Base-by-base conservation (phyloP, 805 yeast genomes). In the Teunomyces cretensis region DNA sequence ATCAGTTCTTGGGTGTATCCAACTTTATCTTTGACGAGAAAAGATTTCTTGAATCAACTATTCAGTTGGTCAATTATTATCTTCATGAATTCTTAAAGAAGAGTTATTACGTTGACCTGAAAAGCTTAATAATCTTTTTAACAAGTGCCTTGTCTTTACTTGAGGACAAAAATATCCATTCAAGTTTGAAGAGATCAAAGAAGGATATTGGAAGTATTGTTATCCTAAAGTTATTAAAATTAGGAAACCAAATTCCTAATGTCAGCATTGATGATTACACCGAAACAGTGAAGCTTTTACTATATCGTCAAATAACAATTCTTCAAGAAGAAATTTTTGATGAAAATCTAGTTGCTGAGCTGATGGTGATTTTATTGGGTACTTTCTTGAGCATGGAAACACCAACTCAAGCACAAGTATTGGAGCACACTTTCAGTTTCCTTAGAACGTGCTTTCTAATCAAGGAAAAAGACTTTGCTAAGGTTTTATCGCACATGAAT, bases 1-100 rank as follows among this genome's bases (percentile, higher is more conserved):
- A 61, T 47, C 63, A 64, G 39, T 67, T 69, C 43, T 49, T 69
- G 4, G 48, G 45, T 24, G 63, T 61, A 4, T 57, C 72, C 9
- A 65, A 64, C 31, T 67, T 65, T 48, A 65, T 70, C 13, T 68
- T 58, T 51, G 60, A 68, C 35, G 72, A 70, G 42, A 54, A 55
- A 30, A 63, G 58, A 5, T 62, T 64, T 33, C 43, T 66, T 14
- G 52, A 56, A 27, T 52, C 59, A n/a, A 52, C 65, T 9, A 52
- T 57, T 9, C 58, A 58, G 26, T 48, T 70, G 30, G 48, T 65
- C 7, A 46, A 47, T 37, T 57, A 54, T 33, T 72, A 68, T 42
- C 45, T 61, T 40, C 37, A 47, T 2, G 70, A 67, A 15, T 69
- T 66, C 42, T 32, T 70, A 3, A 45, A 48, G 3, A 62, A 62